A percentile compares a stretch with the other conserved stretches of the same genome.
Evolutionary conservation across 2,329 filamentous ascomycete genomes (phyloP).

Genomic region (Gnomoniopsis smithogilvyi): DNA sequence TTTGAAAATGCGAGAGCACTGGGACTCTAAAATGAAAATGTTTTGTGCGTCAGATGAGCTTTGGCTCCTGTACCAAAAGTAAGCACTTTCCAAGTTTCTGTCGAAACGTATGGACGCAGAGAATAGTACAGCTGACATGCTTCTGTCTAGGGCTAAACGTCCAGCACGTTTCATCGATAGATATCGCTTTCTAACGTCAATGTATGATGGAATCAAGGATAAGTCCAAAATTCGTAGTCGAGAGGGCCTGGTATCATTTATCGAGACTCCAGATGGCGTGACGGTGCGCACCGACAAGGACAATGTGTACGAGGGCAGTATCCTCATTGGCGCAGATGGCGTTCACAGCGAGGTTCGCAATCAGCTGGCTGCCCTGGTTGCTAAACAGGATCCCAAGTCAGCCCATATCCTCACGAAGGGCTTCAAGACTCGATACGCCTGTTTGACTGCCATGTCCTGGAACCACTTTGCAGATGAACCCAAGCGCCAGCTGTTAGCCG

Average conservation of each 20-base stretch:
- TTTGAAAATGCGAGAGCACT: background rate
- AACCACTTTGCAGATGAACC: background rate
- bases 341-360: constrained; percentile 34
- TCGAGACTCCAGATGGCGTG: constrained; percentile 22
- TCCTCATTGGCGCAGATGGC: constrained; percentile 39
- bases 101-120: background rate
- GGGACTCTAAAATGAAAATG: background rate
- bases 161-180: background rate
- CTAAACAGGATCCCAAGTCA: background rate
- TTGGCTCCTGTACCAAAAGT: background rate
- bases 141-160: background rate
- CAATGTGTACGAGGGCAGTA: constrained; percentile 25
- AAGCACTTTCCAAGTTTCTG: background rate
- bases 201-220: background rate
- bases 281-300: constrained; percentile 31
- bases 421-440: background rate
- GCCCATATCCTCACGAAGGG: background rate
- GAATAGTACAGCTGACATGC: background rate
- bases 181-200: background rate
- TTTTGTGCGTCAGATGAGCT: background rate
- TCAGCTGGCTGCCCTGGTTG: constrained; percentile 20
- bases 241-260: background rate
- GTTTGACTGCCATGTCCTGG: background rate
- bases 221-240: background rate
- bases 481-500: background rate